Evolutionary conservation across 495 filamentous ascomycete genomes (phyloP), one percentile per base, ranked within the genome.

Genomic region (Articulospora tetracladia): DNA sequence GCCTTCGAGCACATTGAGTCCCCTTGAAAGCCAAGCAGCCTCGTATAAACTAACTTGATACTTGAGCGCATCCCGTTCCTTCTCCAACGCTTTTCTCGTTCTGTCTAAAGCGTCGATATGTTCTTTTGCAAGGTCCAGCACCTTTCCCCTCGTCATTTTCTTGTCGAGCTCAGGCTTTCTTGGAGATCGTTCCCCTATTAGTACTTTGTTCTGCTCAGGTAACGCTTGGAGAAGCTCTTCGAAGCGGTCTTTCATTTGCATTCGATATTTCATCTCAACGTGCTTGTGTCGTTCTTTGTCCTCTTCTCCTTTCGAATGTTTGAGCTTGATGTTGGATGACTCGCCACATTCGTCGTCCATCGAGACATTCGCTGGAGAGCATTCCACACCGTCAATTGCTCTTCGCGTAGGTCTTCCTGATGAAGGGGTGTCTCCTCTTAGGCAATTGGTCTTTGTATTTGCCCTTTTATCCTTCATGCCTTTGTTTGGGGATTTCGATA

Each of bases 211-310:
- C 20, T 47, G 41, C 7, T 7, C 6, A 6, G 47, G 47, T 24
- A 50, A n/a, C n/a, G 23, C 8, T 7, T n/a, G 20, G 6, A 50
- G 23, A 6, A 50, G 47, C 6, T 50, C 47, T n/a, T 50, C 47
- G 47, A 50, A 50, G 47, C 47, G 47, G 10, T 50, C 47, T 25
- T 50, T 50, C 47, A 50, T 50, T 22, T 50, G 47, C 25, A 6
- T 24, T 3, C 47, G 47, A 25, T 50, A 50, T n/a, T 50, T 50
- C 47, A 50, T 50, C 17, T 50, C 47, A 10, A 50, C 47, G 10
- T 25, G 20, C 25, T 50, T 50, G 25, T 50, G 47, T 6, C 25
- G 3, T 26, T 50, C 47, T n/a, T 50, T 50, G 15, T 48, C 44
- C 7, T 19, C 17, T 19, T n/a, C 22, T 48, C n/a, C 44, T 19